These are phyloP conservation scores for Venturia oleaginea DNA, from an alignment of 2,329 filamentous ascomycete genomes.

Conservation along the genomic window DNA sequence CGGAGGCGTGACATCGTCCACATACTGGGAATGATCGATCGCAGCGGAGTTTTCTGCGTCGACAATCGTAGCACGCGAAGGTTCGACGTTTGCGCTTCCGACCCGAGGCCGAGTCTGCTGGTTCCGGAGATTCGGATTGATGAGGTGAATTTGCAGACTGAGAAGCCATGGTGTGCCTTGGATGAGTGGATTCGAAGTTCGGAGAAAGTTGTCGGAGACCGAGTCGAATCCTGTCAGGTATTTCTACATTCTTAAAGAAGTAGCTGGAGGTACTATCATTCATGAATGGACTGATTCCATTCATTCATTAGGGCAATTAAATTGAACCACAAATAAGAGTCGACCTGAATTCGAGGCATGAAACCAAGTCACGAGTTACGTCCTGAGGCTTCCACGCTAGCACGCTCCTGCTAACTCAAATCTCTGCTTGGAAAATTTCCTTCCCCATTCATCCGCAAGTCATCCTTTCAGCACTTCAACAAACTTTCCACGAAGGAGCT, in stretches of 20 bases:
- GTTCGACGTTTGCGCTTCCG: slow-evolving; percentile 10
- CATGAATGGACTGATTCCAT: no score
- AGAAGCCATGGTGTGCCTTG: not conserved
- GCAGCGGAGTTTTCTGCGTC: slow-evolving; percentile 12
- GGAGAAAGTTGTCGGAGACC: not conserved
- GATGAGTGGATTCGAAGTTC: not conserved
- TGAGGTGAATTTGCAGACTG: not conserved
- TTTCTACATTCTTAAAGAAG: no score
- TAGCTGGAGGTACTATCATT: no score
- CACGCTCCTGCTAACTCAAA: not conserved
- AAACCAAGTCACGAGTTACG: not conserved
- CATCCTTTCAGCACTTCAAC: slow-evolving; percentile 4
- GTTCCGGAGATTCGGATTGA: not conserved
- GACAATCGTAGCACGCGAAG: slow-evolving; percentile 9
- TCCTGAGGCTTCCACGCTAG: not conserved
- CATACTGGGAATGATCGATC: slow-evolving; percentile 4
- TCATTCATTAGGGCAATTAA: no score
- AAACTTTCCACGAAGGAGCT: not conserved
- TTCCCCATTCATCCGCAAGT: slow-evolving; percentile 2
- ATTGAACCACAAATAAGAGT: no score
- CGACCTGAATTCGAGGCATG: no score
- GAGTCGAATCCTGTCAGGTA: not conserved
- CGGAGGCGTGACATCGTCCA: slow-evolving; percentile 6
- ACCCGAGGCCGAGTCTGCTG: not conserved
- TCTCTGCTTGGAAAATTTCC: not conserved